phyloP scores from a whole-genome alignment of 257 asterid genomes.

The Nicotiana attenuata region DNA sequence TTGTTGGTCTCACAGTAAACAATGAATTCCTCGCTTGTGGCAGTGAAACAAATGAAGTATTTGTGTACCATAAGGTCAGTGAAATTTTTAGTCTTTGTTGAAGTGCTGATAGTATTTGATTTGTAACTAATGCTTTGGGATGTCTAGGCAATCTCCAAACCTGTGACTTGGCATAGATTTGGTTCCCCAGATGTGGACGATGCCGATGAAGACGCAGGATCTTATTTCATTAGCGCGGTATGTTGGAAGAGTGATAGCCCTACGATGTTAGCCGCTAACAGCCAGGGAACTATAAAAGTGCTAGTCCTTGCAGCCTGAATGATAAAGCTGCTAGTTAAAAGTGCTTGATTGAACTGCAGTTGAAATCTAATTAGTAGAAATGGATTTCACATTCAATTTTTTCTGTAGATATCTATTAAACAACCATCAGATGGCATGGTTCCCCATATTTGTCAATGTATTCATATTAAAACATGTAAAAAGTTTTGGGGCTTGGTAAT shows the following conservation, averaged over 20 bases:
- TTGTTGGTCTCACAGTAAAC: conserved; percentile 39
- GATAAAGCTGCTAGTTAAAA: neutral
- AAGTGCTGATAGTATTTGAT: neutral
- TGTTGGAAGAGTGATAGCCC: conserved; percentile 46
- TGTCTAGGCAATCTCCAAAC: conserved; percentile 30
- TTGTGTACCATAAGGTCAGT: conserved; percentile 39
- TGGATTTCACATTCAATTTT: conserved; percentile 1
- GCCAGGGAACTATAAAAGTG: conserved; percentile 39
- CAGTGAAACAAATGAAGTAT: conserved; percentile 45
- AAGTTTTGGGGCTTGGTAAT: neutral
- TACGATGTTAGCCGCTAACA: conserved; percentile 38
- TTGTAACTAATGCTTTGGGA: neutral
- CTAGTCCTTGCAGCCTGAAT: conserved; percentile 30
- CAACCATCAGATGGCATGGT: conserved; percentile 5
- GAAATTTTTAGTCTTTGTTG: neutral
- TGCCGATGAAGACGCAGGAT: conserved; percentile 28
- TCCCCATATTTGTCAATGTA: neutral
- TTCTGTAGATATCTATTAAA: conserved; percentile 6
- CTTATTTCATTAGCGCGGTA: conserved; percentile 35
- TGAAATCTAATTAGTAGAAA: neutral
- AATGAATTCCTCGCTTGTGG: conserved; percentile 41
- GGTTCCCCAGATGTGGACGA: conserved; percentile 32
- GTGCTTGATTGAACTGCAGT: neutral
- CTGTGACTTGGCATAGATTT: conserved; percentile 35
- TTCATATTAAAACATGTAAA: conserved; percentile 1